Conservation (phyloP, 2,329 filamentous ascomycete genomes). For the Amauroascus verrucosus region DNA sequence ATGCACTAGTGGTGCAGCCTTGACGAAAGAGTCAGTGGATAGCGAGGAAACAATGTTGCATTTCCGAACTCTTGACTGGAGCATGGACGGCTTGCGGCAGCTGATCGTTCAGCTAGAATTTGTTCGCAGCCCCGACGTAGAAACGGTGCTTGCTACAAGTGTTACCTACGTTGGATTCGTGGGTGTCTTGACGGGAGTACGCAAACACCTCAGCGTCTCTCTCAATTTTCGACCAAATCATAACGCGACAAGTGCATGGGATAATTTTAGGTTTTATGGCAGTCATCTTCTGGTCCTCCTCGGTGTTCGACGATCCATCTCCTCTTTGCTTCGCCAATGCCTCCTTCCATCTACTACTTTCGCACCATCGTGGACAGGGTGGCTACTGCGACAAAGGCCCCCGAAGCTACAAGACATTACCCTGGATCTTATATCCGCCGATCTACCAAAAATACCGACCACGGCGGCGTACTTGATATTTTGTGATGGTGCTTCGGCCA, state of each 20-base stretch:
- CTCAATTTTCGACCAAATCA: conserved; percentile 39
- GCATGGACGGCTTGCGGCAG: conserved; percentile 42
- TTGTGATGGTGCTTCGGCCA: conserved; percentile 40
- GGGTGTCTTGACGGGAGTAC: conserved; percentile 42
- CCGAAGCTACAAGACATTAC: conserved; percentile 3
- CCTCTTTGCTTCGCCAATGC: conserved; percentile 41
- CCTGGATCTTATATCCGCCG: conserved; percentile 23
- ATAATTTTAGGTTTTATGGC: conserved; percentile 16
- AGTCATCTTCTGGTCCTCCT: conserved; percentile 44
- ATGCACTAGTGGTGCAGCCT: conserved; percentile 50
- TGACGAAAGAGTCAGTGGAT: conserved; percentile 17
- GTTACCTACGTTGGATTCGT: conserved; percentile 44
- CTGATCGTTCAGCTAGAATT: conserved; percentile 46
- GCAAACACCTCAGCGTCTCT: conserved; percentile 38
- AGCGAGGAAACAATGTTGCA: conserved; percentile 25
- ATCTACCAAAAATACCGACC: conserved; percentile 33
- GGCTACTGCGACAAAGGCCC: background rate
- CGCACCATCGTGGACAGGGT: background rate
- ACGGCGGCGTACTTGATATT: conserved; percentile 51
- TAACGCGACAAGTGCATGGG: conserved; percentile 17
- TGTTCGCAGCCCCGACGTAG: conserved; percentile 26
- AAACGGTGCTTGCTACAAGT: conserved; percentile 36
- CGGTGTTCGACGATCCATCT: conserved; percentile 45
- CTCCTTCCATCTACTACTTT: conserved; percentile 26
- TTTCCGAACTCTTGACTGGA: conserved; percentile 44